Evolutionary conservation across 2,329 filamentous ascomycete genomes (phyloP), one percentile per base, ranked within the genome.

Genomic region (Trichoderma harzianum): DNA sequence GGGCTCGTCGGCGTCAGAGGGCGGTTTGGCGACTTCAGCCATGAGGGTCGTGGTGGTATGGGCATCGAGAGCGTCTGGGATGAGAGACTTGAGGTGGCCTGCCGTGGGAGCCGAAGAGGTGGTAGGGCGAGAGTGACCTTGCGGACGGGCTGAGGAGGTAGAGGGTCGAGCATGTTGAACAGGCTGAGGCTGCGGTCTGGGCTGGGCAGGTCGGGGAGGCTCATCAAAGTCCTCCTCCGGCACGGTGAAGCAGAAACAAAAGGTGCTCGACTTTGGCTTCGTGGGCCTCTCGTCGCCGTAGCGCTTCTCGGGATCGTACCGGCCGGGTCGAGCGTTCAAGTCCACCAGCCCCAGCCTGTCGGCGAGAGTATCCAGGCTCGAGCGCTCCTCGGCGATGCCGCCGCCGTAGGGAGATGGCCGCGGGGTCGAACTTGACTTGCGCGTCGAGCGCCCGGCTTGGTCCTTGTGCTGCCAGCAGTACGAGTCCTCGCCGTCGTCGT

Each of bases 391-490:
- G 69, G 91, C 81, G 5, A 90, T 88, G 7, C 89, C 86, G 36
- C 55, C 57, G 28, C 6, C 10, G 60, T 60, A 21, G 5, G 21
- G 57, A 16, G 51, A 66, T 4, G 65, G 53, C 3, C 53, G 65
- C 18, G 36, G 84, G 2, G 84, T 84, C 2, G 85, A 83, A 73
- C 82, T 86, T 21, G 84, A 85, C 58, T 79, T 80, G 2, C 84
- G 79, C 10, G 34, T 36, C 34, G 86, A 85, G 71, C 80, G 77
- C 75, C 79, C 78, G 70, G 93, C 93, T 81, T 99, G 96, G 71
- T 96, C 93, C 79, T 93, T 95, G 84, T 99, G 96, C 80, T 98
- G 94, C 92, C 93, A 97, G 85, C 95, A 98, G 83, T 94, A 98
- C 64, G 91, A 87, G n/a, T 83, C 85, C 73, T 89, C 87, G 64